Percentiles rank a stretch among this genome's conserved stretches.
phyloP scores from a whole-genome alignment of 2,329 filamentous ascomycete genomes.

The Didymella exigua region DNA sequence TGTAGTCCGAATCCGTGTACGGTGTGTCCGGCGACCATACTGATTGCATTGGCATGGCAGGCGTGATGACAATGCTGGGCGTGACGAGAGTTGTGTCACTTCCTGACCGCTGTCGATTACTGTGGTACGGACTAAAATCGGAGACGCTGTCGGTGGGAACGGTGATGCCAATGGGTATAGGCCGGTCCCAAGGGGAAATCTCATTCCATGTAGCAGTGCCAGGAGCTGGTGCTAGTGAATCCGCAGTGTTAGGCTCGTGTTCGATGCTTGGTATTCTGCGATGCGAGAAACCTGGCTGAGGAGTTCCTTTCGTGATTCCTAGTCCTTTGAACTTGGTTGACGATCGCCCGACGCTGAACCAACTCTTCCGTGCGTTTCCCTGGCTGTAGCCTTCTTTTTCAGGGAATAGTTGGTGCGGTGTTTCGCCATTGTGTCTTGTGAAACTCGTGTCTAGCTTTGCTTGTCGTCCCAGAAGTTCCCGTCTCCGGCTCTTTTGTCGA shows the following conservation, averaged over 20 bases:
- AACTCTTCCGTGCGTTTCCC: conserved; percentile 34
- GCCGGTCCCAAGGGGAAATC: conserved; percentile 71
- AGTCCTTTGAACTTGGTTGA: conserved; percentile 41
- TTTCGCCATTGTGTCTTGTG: conserved; percentile 52
- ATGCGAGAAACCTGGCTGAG: conserved; percentile 32
- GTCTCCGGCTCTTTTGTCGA: conserved; percentile 61
- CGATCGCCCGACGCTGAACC: conserved; percentile 39
- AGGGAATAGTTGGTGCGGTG: conserved; percentile 55
- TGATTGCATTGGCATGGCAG: conserved; percentile 56
- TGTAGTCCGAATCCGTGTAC: conserved; percentile 59
- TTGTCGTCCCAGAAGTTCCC: conserved; percentile 65
- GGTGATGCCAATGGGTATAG: conserved; percentile 74
- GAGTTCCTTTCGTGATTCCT: conserved; percentile 45
- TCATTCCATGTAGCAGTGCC: conserved; percentile 50
- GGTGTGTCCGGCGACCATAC: conserved; percentile 67
- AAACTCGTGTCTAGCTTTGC: conserved; percentile 71
- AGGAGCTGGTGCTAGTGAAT: conserved; percentile 37
- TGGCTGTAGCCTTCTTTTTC: conserved; percentile 34
- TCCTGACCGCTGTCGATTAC: conserved; percentile 45
- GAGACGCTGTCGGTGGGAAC: conserved; percentile 62
- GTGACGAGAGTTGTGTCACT: conserved; percentile 49
- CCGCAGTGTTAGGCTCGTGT: conserved; percentile 36
- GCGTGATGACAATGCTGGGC: conserved; percentile 60
- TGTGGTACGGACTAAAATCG: conserved; percentile 43
- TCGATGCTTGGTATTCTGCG: conserved; percentile 24